phyloP scores from a whole-genome alignment of 164 flowering plant species.

The Vitis riparia region DNA sequence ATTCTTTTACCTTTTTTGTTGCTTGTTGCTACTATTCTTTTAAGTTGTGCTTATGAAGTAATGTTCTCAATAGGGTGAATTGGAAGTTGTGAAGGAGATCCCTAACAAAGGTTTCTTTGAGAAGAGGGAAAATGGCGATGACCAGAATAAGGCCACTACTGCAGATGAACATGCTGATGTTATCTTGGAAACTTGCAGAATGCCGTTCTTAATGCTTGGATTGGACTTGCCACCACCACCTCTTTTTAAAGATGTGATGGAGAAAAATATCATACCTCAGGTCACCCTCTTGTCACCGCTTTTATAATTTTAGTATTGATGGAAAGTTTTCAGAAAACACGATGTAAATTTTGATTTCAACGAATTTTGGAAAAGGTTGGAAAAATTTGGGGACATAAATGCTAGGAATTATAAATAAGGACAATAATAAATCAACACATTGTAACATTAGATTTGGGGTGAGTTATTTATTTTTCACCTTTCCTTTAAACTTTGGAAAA shows the following conservation, averaged over 20 bases:
- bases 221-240: constrained; percentile 98
- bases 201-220: constrained; percentile 98
- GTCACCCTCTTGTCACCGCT: constrained; percentile 27
- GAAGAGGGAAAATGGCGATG: constrained; percentile 57
- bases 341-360: too few relatives aligned
- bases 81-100: constrained; percentile 87
- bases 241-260: constrained; percentile 93
- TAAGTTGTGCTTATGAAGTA: constrained; percentile 8
- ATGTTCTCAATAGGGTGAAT: constrained; percentile 60
- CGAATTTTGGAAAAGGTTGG: too few relatives aligned
- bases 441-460: too few relatives aligned
- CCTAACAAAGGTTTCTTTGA: constrained; percentile 45
- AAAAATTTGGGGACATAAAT: too few relatives aligned
- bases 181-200: constrained; percentile 55
- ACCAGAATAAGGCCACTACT: constrained; percentile 27
- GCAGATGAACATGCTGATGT: constrained; percentile 25
- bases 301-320: background rate
- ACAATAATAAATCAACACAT: too few relatives aligned
- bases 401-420: too few relatives aligned
- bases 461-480: too few relatives aligned
- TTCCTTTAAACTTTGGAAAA: too few relatives aligned
- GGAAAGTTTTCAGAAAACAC: too few relatives aligned
- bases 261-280: constrained; percentile 98
- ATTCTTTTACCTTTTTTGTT: background rate
- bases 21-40: background rate